phyloP scores from a whole-genome alignment of 1,139 yeast species.

The Taphrina wiesneri region DNA sequence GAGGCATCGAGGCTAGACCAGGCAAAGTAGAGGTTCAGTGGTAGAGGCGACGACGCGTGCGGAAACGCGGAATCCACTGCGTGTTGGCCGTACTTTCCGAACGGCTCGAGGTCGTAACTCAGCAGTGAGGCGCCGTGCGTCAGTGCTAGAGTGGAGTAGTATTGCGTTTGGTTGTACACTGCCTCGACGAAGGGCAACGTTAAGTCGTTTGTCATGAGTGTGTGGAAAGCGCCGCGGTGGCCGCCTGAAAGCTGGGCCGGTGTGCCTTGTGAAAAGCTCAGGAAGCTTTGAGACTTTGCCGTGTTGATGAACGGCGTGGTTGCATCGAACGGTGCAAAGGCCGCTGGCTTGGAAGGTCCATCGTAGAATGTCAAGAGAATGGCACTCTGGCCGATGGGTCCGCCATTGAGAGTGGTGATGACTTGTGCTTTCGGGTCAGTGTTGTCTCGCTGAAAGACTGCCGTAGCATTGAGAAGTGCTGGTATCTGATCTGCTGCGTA shows the following conservation, averaged over 20 bases:
- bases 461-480: constrained; percentile 12
- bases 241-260: constrained; percentile 13
- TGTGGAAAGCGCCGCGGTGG: constrained; percentile 15
- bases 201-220: constrained; percentile 6
- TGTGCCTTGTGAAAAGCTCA: background rate
- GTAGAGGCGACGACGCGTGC: constrained; percentile 17
- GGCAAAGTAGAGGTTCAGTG: constrained; percentile 17
- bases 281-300: constrained; percentile 1
- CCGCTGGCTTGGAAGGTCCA: constrained; percentile 18
- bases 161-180: background rate
- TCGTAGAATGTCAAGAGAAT: constrained; percentile 16
- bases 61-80: constrained; percentile 18
- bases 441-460: background rate
- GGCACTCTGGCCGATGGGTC: background rate
- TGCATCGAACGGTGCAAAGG: constrained; percentile 3
- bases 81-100: constrained; percentile 3
- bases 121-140: constrained; percentile 9
- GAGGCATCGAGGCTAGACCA: background rate
- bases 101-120: constrained; percentile 15
- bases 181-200: constrained; percentile 10
- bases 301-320: background rate
- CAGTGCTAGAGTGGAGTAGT: background rate
- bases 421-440: constrained; percentile 12
- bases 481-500: constrained; percentile 5
- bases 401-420: constrained; percentile 13